These are phyloP conservation scores for Starmerella apis DNA, from an alignment of 805 yeast genomes.

Conservation along the genomic window DNA sequence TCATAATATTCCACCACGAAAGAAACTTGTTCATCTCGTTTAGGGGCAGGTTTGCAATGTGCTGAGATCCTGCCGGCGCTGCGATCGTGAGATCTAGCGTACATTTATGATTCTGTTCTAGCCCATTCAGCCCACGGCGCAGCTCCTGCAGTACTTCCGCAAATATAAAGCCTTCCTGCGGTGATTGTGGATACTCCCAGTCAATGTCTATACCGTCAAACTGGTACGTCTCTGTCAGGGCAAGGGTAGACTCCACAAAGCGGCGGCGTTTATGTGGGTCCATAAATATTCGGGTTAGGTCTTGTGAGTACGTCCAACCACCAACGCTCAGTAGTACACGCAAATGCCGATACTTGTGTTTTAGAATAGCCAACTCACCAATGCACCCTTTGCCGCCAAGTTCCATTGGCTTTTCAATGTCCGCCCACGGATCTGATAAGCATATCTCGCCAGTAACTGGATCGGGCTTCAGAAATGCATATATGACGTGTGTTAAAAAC, in stretches of 20 bases:
- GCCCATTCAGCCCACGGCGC: slow-evolving; percentile 34
- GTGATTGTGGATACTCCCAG: slow-evolving; percentile 74
- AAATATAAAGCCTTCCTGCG: slow-evolving; percentile 39
- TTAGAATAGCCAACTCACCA: slow-evolving; percentile 38
- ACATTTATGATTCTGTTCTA: slow-evolving; percentile 29
- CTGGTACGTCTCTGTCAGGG: slow-evolving; percentile 42
- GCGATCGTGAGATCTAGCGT: slow-evolving; percentile 55
- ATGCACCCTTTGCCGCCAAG: slow-evolving; percentile 39
- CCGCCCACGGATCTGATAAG: slow-evolving; percentile 59
- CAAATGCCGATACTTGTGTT: slow-evolving; percentile 33
- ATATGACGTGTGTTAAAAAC: slow-evolving; percentile 56
- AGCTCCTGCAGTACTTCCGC: slow-evolving; percentile 37
- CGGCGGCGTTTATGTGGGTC: slow-evolving; percentile 33
- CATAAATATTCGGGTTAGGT: slow-evolving; percentile 40
- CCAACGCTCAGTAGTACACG: slow-evolving; percentile 70
- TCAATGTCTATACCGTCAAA: slow-evolving; percentile 91
- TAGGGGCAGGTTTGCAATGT: slow-evolving; percentile 38
- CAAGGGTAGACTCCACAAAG: slow-evolving; percentile 45
- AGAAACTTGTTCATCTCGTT: slow-evolving; percentile 48
- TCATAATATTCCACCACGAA: slow-evolving; percentile 76
- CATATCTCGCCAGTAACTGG: slow-evolving; percentile 42
- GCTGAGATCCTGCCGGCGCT: slow-evolving; percentile 53
- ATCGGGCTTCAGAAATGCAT: slow-evolving; percentile 62
- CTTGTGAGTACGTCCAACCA: slow-evolving; percentile 53
- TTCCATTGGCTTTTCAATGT: slow-evolving; percentile 33